Evolutionary conservation across 2,329 filamentous ascomycete genomes (phyloP).

Genomic region (Grosmannia clavigera): DNA sequence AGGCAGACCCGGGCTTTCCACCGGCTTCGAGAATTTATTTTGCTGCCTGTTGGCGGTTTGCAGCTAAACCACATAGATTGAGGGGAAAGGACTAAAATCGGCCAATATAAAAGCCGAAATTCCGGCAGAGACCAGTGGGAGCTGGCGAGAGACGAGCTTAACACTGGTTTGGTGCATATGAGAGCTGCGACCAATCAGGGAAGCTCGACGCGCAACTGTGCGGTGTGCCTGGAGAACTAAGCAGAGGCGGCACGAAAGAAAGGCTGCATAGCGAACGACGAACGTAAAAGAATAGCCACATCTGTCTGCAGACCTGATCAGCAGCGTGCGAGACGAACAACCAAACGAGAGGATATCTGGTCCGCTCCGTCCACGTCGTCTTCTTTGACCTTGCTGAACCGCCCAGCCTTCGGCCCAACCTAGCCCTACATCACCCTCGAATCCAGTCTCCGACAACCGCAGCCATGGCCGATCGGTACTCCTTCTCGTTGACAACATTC

Average conservation of each 20-base stretch:
- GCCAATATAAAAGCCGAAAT: neutral
- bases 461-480: conserved; percentile 94
- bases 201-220: conserved; percentile 16
- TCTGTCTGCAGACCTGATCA: neutral
- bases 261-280: neutral
- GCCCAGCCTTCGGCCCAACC: neutral
- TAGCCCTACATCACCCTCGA: neutral
- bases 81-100: neutral
- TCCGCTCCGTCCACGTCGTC: neutral
- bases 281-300: neutral
- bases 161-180: conserved; percentile 1
- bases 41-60: neutral
- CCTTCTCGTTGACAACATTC: conserved; percentile 98
- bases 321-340: neutral
- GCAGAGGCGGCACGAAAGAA: neutral
- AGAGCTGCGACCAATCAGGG: conserved; percentile 12
- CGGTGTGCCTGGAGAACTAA: conserved; percentile 14
- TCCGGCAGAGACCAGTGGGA: neutral
- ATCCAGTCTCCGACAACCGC: neutral
- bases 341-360: neutral
- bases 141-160: neutral
- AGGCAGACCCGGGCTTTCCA: neutral
- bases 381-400: neutral
- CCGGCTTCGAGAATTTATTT: neutral
- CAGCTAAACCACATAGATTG: neutral